Base-by-base conservation (phyloP, 192 early-diverging fungal species). In the Gamsiella multidivaricata region DNA sequence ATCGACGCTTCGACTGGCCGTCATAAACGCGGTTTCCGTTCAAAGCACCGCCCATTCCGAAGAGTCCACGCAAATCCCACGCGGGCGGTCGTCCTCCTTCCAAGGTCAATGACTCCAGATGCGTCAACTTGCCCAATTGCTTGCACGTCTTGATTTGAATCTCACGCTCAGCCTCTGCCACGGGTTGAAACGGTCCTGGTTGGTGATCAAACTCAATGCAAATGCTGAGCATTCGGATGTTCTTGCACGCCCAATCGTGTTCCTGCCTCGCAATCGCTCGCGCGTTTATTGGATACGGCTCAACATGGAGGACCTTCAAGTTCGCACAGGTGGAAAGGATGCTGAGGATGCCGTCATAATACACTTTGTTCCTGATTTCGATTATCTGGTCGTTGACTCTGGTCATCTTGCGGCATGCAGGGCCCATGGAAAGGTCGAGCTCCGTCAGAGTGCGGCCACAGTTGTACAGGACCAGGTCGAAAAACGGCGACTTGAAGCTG, bases 171-270 rank as follows among this genome's bases (percentile, higher is more conserved):
- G 15, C 18, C 28, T 58, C 33, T 15, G 29, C 20, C 3, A 42
- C 52, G 2, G 5, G 10, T 1, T 9, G 22, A 8, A 20, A 11
- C 6, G 34, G 25, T 37, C 50, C 28, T 49, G n/a, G n/a, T n/a
- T n/a, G n/a, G n/a, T 42, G 3, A 51, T 69, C 67, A 69, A 60
- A 59, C 32, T 60, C 67, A 11, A 69, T 43, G 29, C 47, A 60
- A 5, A 69, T 49, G 5, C 34, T 9, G 22, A 69, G 39, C 2
- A 57, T 42, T 10, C 15, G 34, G 15, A 69, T 17, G 15, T 29
- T 29, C 5, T 46, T 60, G 57, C 49, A 51, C 9, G 18, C 37
- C 67, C 67, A 69, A 6, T 36, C 22, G 17, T 29, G 3, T 1
- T n/a, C 12, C 29, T 32, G 25, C 1, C 10, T 12, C 9, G 36